Evolutionary conservation across 768 basidiomycete species (phyloP), one percentile per base, ranked within the genome.

Genomic region (Fistulinella prunicolor): DNA sequence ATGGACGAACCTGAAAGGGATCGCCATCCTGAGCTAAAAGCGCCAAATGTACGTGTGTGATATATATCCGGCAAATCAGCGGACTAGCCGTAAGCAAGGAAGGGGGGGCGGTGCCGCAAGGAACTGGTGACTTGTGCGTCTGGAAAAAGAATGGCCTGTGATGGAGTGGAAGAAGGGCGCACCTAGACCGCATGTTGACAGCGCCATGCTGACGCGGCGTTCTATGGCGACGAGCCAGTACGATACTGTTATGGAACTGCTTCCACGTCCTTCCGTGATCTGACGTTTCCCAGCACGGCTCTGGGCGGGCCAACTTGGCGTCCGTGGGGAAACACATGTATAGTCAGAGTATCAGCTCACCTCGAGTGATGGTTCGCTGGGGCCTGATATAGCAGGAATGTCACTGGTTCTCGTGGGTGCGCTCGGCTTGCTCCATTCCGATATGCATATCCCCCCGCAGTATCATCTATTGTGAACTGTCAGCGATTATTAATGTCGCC

Each of bases 41-140:
- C 24, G 50, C 50, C 19, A 48, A 28, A 28, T 5, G 26, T 50
- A 49, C 32, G 24, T 32, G 41, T 16, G 54, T n/a, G n/a, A n/a
- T n/a, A 62, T 63, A 67, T 67, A 67, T 67, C 65, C 12, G 63
- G 65, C 52, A 61, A 56, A 69, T 69, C 65, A 69, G 65, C 55
- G 37, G 52, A 41, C 14, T 34, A 44, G 23, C 47, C 20, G 44
- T 17, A 35, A 38, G 23, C 47, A 46, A 54, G 48, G 38, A 55
- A 28, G 41, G 58, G 53, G 44, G 62, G 54, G 46, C 58, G 58
- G 61, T 65, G 56, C 56, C 61, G 63, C 36, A 56, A 59, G 47
- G 59, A 51, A 53, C 22, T n/a, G n/a, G n/a, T 53, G 53, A 46
- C 30, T 44, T 22, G 53, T 54, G 51, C 51, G 50, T 57, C 56